A percentile compares a stretch with the other conserved stretches of the same genome.
These are phyloP conservation scores for Talaromyces thailandensis DNA, from an alignment of 495 filamentous ascomycete species.

Conservation along the genomic window DNA sequence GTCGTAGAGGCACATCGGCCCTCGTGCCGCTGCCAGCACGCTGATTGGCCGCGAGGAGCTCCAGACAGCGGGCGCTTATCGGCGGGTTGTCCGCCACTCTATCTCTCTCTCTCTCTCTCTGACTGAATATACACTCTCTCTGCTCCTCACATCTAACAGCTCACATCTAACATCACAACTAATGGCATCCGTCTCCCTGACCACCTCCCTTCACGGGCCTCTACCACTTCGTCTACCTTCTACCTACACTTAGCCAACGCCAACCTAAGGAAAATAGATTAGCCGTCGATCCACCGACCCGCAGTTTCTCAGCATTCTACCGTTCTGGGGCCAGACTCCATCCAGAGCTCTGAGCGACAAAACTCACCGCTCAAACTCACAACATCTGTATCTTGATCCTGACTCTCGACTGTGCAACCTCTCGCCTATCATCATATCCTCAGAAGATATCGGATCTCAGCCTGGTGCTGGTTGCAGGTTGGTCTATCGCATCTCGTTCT, in stretches of 20 bases:
- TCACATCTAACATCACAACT: background rate
- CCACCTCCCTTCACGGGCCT: background rate
- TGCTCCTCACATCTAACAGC: background rate
- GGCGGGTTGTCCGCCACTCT: background rate
- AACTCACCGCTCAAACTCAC: conserved; percentile 5
- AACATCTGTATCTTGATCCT: background rate
- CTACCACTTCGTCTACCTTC: background rate
- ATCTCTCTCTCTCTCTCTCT: background rate
- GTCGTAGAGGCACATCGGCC: background rate
- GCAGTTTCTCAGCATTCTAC: background rate
- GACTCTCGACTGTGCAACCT: background rate
- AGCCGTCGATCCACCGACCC: background rate
- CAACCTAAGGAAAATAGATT: background rate
- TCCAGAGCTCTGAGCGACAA: background rate
- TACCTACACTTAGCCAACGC: background rate
- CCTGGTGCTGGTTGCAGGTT: background rate
- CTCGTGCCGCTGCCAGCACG: background rate
- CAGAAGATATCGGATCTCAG: background rate
- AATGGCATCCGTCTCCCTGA: background rate
- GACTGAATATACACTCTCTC: no score
- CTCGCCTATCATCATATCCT: background rate
- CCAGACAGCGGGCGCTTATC: background rate
- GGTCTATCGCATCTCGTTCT: background rate
- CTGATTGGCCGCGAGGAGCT: conserved; percentile 3
- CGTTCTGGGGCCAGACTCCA: background rate